phyloP scores from a whole-genome alignment of 352 stramenopile genomes.

The Phytophthora fragariae region DNA sequence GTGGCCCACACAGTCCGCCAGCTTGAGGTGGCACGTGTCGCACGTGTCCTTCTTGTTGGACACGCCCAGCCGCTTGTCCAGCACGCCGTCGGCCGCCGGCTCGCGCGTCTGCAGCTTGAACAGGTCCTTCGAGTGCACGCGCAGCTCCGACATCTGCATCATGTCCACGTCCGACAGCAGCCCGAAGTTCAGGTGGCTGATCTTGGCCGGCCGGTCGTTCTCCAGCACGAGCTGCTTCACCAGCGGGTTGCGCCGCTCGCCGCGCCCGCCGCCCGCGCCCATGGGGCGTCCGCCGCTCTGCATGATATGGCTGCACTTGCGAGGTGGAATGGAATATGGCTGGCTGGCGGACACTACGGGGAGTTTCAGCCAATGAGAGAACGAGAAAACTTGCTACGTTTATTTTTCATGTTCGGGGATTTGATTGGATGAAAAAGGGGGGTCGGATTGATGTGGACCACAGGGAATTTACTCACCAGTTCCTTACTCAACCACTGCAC shows the following conservation, averaged over 20 bases:
- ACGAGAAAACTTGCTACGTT: no score
- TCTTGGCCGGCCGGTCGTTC: constrained; percentile 93
- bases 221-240: constrained; percentile 91
- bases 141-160: constrained; percentile 95
- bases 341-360: no score
- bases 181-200: constrained; percentile 98
- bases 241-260: constrained; percentile 84
- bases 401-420: no score
- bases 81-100: constrained; percentile 92
- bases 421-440: no score
- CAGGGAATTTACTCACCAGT: no score
- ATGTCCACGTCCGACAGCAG: constrained; percentile 96
- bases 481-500: no score
- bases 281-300: constrained; percentile 39
- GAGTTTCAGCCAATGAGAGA: no score
- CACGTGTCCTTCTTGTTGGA: constrained; percentile 98
- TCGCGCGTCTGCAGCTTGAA: constrained; percentile 97
- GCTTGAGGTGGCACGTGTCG: constrained; percentile 90
- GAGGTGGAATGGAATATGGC: no score
- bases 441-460: no score
- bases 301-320: constrained; percentile 24
- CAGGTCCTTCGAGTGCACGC: constrained; percentile 94
- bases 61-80: constrained; percentile 98
- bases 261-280: constrained; percentile 7
- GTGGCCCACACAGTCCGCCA: constrained; percentile 98